Evolutionary conservation across 208 protist species (phyloP).

Genomic region (Phytomonas sp.): DNA sequence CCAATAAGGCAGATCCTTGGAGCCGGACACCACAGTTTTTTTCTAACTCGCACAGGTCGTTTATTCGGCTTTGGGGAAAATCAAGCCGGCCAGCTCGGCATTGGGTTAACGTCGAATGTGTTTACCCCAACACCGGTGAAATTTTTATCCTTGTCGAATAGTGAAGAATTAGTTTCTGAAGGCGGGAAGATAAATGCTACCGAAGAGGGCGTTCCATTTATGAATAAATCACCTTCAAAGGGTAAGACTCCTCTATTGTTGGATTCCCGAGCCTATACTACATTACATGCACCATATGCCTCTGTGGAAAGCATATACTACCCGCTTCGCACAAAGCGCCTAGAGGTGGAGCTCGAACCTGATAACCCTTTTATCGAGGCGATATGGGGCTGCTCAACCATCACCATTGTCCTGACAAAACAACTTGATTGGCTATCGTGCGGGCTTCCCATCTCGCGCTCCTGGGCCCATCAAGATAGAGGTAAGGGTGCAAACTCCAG

Average conservation of each 20-base stretch:
- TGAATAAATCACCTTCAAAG: constrained; percentile 2
- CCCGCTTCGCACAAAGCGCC: constrained; percentile 54
- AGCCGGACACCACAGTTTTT: constrained; percentile 68
- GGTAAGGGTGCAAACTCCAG: constrained; percentile 10
- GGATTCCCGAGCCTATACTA: constrained; percentile 42
- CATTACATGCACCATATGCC: constrained; percentile 53
- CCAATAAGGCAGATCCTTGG: constrained; percentile 43
- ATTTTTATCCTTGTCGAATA: background rate
- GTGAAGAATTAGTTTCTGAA: background rate
- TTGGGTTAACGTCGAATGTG: constrained; percentile 46
- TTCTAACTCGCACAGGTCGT: constrained; percentile 59
- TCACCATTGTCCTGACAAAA: constrained; percentile 27
- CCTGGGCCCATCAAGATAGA: constrained; percentile 14
- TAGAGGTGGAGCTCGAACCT: constrained; percentile 33
- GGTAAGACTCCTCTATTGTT: constrained; percentile 11
- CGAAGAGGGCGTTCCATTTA: background rate
- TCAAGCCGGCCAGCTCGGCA: constrained; percentile 64
- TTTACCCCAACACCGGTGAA: constrained; percentile 26
- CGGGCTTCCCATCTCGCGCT: constrained; percentile 36
- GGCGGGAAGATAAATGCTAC: background rate
- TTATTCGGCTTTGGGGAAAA: constrained; percentile 81
- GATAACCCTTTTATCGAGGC: constrained; percentile 17
- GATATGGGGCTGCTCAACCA: constrained; percentile 31
- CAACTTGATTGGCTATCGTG: constrained; percentile 33
- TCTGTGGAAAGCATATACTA: constrained; percentile 55